Evolutionary conservation across 345 rosid species (phyloP).

Genomic region (Acer saccharum): DNA sequence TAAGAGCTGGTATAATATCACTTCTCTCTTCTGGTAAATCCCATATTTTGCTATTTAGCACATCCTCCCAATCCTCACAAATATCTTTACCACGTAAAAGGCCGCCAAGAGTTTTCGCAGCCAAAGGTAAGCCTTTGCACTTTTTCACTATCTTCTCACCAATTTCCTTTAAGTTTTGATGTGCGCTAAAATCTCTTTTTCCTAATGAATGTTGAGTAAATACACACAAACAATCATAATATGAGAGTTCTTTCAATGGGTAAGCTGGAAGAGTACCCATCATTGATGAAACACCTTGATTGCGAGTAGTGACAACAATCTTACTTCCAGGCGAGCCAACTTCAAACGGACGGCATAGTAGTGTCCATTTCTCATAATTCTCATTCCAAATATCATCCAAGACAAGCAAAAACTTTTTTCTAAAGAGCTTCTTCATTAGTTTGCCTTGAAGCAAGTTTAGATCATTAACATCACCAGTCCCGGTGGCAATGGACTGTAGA

Average conservation of each 20-base stretch:
- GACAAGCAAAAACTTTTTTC: conserved; percentile 21
- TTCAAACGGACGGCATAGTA: neutral
- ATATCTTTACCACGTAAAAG: neutral
- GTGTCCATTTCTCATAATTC: neutral
- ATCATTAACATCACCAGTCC: neutral
- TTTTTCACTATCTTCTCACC: conserved; percentile 4
- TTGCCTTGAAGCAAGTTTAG: conserved; percentile 16
- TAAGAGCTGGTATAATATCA: neutral
- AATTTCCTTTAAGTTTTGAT: neutral
- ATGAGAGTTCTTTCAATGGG: neutral
- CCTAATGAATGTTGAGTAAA: neutral
- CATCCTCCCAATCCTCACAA: neutral
- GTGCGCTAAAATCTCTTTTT: neutral
- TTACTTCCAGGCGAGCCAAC: neutral
- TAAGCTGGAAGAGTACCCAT: neutral
- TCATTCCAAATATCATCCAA: conserved; percentile 34
- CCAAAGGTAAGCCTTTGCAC: conserved; percentile 7
- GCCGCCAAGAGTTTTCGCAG: neutral
- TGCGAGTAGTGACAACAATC: neutral
- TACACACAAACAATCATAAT: neutral
- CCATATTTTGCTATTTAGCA: neutral
- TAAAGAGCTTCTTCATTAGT: neutral
- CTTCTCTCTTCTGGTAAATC: neutral
- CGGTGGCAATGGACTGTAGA: neutral
- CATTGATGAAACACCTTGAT: neutral